These are phyloP conservation scores for Aspergillus hiratsukae DNA, from an alignment of 2,329 filamentous ascomycete genomes.

Conservation along the genomic window DNA sequence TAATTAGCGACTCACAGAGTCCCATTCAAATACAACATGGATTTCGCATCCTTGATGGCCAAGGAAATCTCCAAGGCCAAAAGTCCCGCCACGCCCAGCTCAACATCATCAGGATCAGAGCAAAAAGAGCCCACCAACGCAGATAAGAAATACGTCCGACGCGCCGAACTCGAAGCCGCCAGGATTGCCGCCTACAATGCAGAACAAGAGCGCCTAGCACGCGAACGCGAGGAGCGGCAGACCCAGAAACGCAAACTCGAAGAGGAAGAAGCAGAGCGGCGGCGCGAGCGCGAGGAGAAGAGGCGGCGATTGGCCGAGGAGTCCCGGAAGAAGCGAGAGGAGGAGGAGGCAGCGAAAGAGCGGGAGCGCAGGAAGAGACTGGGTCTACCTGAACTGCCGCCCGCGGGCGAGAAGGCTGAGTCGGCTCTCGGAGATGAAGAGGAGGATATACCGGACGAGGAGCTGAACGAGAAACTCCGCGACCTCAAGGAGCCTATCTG, in stretches of 20 bases:
- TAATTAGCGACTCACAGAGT: not conserved
- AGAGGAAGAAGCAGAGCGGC: constrained; percentile 72
- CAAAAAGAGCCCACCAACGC: constrained; percentile 17
- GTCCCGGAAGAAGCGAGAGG: constrained; percentile 63
- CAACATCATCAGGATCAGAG: constrained; percentile 6
- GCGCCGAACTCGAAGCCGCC: constrained; percentile 78
- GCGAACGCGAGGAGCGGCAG: constrained; percentile 63
- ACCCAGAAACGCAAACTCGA: constrained; percentile 83
- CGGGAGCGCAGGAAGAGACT: constrained; percentile 67
- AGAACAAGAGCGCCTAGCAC: constrained; percentile 71
- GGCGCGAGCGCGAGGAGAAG: constrained; percentile 73
- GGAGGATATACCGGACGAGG: constrained; percentile 63
- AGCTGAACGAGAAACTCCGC: constrained; percentile 64
- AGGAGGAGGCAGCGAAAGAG: constrained; percentile 70
- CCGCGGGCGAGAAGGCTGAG: constrained; percentile 23
- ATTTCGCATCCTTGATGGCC: constrained; percentile 91
- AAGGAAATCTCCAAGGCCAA: constrained; percentile 85
- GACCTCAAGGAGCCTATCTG: constrained; percentile 66
- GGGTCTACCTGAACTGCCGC: constrained; percentile 69
- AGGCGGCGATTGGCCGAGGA: constrained; percentile 76
- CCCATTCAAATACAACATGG: constrained; percentile 56
- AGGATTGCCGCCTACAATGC: constrained; percentile 74
- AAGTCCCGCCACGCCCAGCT: constrained; percentile 29
- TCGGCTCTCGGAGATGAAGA: constrained; percentile 34
- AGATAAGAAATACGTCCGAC: constrained; percentile 74